Conservation (phyloP, 2,329 filamentous ascomycete species). For the Colletotrichum lentis region DNA sequence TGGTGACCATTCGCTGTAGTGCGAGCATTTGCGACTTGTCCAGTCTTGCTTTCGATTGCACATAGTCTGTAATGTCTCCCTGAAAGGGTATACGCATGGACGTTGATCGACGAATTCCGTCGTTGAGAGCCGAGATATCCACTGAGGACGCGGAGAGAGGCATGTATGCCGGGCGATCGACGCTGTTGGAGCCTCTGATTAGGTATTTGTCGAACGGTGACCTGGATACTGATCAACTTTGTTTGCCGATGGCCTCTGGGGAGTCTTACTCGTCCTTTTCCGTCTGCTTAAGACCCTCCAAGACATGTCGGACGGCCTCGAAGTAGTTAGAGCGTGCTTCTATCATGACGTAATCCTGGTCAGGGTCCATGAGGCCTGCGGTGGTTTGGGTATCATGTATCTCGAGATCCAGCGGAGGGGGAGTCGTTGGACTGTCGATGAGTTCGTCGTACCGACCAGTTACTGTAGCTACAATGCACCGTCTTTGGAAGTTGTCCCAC, state of each 20-base stretch:
- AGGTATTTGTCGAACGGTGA: conserved; percentile 72
- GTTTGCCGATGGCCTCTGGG: too few relatives aligned
- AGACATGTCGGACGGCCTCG: conserved; percentile 76
- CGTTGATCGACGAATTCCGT: neutral
- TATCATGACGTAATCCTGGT: conserved; percentile 77
- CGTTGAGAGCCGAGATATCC: conserved; percentile 3
- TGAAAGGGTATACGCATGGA: conserved; percentile 1
- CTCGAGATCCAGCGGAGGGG: conserved; percentile 62
- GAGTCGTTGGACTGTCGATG: neutral
- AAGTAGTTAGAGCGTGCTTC: conserved; percentile 79
- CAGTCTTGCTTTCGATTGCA: conserved; percentile 52
- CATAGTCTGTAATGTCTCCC: conserved; percentile 28
- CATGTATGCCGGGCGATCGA: neutral
- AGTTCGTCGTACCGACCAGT: conserved; percentile 57
- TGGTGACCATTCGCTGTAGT: conserved; percentile 74
- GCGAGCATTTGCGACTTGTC: conserved; percentile 77
- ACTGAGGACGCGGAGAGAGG: neutral
- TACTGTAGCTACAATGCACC: conserved; percentile 76
- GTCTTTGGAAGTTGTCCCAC: conserved; percentile 67
- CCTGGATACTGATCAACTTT: conserved; percentile 40
- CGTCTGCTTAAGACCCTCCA: conserved; percentile 74
- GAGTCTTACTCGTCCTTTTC: conserved; percentile 58
- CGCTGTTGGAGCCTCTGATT: conserved; percentile 52
- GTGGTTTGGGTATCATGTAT: neutral
- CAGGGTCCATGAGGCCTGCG: conserved; percentile 69